Evolutionary conservation across 202 grass and related monocot genomes (phyloP).

Genomic region (Dendrocalamus latiflorus): DNA sequence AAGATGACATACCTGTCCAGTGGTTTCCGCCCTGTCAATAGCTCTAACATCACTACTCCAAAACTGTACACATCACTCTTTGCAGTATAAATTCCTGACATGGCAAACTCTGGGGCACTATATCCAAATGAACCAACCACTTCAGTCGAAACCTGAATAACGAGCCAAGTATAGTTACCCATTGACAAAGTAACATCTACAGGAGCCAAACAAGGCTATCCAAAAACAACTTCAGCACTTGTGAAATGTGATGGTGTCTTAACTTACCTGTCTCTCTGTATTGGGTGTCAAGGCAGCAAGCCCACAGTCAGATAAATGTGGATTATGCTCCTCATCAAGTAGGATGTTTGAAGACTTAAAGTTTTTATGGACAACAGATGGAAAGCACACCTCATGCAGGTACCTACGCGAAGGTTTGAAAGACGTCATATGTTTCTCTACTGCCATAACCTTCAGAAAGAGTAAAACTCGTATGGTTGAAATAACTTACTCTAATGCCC

Average conservation of each 20-base stretch:
- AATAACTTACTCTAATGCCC: constrained; percentile 83
- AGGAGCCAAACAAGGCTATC: background rate
- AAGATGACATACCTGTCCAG: constrained; percentile 68
- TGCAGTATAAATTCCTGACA: constrained; percentile 93
- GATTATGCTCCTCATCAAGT: constrained; percentile 88
- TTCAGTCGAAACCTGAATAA: too few species aligned
- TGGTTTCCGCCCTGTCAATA: constrained; percentile 89
- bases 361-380: constrained; percentile 90
- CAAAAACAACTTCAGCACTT: background rate
- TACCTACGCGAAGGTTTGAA: constrained; percentile 46
- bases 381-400: constrained; percentile 95
- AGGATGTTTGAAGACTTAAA: constrained; percentile 95
- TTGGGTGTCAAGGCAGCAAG: constrained; percentile 82
- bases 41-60: constrained; percentile 97
- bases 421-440: background rate
- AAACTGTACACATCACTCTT: constrained; percentile 99
- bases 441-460: constrained; percentile 5
- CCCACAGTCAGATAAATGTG: constrained; percentile 92
- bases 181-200: too few species aligned
- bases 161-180: too few species aligned
- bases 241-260: background rate
- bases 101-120: too few species aligned
- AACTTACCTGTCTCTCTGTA: constrained; percentile 87
- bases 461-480: constrained; percentile 3
- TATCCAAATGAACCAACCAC: constrained; percentile 95